Conservation (phyloP, 2,329 filamentous ascomycete species). For the Trichophyton mentagrophytes region DNA sequence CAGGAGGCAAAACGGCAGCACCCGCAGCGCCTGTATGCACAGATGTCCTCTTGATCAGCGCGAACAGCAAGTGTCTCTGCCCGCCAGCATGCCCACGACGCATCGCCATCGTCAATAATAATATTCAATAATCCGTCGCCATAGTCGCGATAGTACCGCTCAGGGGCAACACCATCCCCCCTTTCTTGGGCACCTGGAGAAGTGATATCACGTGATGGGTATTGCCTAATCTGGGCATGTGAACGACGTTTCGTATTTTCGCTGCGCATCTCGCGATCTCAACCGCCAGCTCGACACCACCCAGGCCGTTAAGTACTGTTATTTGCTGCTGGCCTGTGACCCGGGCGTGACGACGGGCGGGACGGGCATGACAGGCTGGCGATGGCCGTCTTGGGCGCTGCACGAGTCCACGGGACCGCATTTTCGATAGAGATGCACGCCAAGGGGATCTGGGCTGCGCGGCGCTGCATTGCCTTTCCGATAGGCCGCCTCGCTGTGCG, state of each 20-base stretch:
- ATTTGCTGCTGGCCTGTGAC: background rate
- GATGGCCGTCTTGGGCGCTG: background rate
- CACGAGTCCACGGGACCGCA: background rate
- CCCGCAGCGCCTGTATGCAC: background rate
- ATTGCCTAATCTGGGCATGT: background rate
- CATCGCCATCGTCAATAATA: too few species aligned
- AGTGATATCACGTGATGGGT: background rate
- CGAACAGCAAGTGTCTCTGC: background rate
- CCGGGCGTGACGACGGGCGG: background rate
- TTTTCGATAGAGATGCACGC: background rate
- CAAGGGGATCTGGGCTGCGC: background rate
- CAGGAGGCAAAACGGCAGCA: background rate
- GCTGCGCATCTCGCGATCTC: background rate
- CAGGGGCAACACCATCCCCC: background rate
- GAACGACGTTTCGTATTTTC: background rate
- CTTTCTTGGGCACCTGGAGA: background rate
- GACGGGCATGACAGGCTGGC: background rate
- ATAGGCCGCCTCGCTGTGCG: constrained; percentile 9
- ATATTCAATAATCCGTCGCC: background rate
- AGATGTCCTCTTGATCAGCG: background rate
- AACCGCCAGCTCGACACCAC: background rate
- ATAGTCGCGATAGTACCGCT: background rate
- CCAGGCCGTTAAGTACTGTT: background rate
- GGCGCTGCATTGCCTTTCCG: constrained; percentile 4
- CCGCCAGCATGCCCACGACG: too few species aligned